Percentiles rank a stretch among this genome's conserved stretches.
These are phyloP conservation scores for Ogataea salicorniae DNA, from an alignment of 805 yeast genomes.

Conservation along the genomic window DNA sequence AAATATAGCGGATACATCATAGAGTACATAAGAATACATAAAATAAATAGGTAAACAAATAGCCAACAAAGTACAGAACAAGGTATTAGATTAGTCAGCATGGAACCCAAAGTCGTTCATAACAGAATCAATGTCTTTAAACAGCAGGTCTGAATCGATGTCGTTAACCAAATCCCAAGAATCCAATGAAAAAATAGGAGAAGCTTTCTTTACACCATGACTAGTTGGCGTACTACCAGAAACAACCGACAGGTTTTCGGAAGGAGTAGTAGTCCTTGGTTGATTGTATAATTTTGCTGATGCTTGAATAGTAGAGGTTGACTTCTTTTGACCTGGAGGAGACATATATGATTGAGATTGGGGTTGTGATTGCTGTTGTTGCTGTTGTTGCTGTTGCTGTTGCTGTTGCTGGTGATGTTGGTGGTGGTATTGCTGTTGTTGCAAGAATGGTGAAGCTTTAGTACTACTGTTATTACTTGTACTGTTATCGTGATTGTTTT, in stretches of 20 bases:
- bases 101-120: slow-evolving; percentile 93
- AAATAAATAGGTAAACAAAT: background rate
- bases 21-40: background rate
- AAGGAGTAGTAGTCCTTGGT: no score
- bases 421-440: slow-evolving; percentile 8
- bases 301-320: background rate
- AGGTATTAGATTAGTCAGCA: slow-evolving; percentile 32
- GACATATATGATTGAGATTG: slow-evolving; percentile 9
- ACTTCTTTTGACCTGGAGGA: slow-evolving; percentile 11
- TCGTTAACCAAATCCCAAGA: slow-evolving; percentile 34
- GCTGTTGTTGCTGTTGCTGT: slow-evolving; percentile 8
- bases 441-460: background rate
- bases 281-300: no score
- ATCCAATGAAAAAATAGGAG: slow-evolving; percentile 31
- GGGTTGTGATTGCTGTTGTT: slow-evolving; percentile 10
- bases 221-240: no score
- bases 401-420: no score
- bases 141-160: slow-evolving; percentile 49
- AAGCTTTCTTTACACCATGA: background rate
- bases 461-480: slow-evolving; percentile 14
- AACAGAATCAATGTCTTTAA: slow-evolving; percentile 82
- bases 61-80: background rate
- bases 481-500: slow-evolving; percentile 20
- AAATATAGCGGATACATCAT: background rate
- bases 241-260: no score